Conservation (phyloP, 495 filamentous ascomycete species). For the Aspergillus nanangensis region DNA sequence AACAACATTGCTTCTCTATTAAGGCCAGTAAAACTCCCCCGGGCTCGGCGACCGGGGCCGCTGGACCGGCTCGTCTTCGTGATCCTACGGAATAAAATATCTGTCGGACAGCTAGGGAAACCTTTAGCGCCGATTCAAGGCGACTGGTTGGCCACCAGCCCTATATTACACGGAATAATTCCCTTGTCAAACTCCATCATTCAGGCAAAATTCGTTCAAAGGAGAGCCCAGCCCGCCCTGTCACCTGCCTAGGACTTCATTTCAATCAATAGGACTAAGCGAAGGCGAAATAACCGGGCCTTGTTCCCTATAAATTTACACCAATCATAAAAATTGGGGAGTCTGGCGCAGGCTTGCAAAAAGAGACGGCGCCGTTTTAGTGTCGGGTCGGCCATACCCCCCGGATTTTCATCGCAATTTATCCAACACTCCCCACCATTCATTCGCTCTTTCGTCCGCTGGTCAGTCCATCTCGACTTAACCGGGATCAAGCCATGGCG, state of each 20-base stretch:
- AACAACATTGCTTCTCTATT: not conserved
- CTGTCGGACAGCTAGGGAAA: not conserved
- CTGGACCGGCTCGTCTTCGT: not conserved
- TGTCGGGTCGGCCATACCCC: slow-evolving; percentile 7
- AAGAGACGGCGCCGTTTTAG: slow-evolving; percentile 2
- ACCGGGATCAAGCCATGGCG: not conserved
- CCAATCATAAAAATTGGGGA: slow-evolving; percentile 5
- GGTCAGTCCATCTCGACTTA: slow-evolving; percentile 2
- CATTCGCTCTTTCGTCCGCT: slow-evolving; percentile 4
- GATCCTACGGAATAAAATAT: not conserved
- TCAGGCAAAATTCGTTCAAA: slow-evolving; percentile 13
- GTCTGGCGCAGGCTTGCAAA: slow-evolving; percentile 1
- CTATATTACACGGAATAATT: slow-evolving; percentile 11
- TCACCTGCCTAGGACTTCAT: not conserved
- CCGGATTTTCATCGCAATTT: slow-evolving; percentile 13
- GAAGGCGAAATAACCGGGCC: not conserved
- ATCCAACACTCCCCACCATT: slow-evolving; percentile 5
- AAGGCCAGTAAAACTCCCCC: not conserved
- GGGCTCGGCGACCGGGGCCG: not conserved
- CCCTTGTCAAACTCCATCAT: slow-evolving; percentile 3
- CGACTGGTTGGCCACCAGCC: not conserved
- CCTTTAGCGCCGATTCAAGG: not conserved
- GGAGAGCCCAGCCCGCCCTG: not conserved
- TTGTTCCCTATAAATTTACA: too few relatives aligned
- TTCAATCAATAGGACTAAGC: slow-evolving; percentile 3